These are phyloP conservation scores for Pleurotus sapidus DNA, from an alignment of 768 basidiomycete genomes.

Conservation along the genomic window DNA sequence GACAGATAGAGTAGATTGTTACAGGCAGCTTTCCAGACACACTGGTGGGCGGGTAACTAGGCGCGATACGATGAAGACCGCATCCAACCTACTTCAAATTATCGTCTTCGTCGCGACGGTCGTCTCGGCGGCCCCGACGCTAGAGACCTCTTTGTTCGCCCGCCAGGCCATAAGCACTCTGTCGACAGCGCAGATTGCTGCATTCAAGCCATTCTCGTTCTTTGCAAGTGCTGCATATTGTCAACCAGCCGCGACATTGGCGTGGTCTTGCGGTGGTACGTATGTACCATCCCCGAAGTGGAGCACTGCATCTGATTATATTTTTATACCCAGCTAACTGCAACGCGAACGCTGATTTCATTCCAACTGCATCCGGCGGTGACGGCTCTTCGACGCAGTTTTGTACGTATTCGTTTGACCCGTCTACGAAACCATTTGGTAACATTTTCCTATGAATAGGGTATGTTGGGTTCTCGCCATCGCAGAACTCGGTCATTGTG, in stretches of 20 bases:
- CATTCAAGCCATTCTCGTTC: constrained; percentile 43
- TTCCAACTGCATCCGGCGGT: constrained; percentile 42
- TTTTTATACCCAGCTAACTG: constrained; percentile 5
- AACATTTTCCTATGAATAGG: background rate
- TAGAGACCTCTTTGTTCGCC: constrained; percentile 8
- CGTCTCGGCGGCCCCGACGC: constrained; percentile 9
- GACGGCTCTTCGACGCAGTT: constrained; percentile 34
- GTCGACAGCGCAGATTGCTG: constrained; percentile 34
- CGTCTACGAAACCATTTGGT: background rate
- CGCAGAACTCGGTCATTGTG: constrained; percentile 38
- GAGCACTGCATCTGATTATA: background rate
- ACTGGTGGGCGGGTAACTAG: no score
- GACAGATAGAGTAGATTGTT: background rate
- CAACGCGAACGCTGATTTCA: constrained; percentile 18
- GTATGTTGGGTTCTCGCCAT: constrained; percentile 29
- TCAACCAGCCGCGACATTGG: constrained; percentile 7
- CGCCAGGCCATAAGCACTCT: constrained; percentile 37
- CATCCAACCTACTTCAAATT: background rate
- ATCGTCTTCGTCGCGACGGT: constrained; percentile 6
- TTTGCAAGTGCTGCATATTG: constrained; percentile 56
- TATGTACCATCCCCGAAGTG: background rate
- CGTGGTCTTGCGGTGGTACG: constrained; percentile 11
- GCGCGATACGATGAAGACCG: background rate
- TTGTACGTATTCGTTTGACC: constrained; percentile 24
- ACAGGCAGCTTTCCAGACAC: background rate